These are phyloP conservation scores for Fennellomyces sp. DNA, from an alignment of 371 early-diverging fungal genomes.

Conservation along the genomic window DNA sequence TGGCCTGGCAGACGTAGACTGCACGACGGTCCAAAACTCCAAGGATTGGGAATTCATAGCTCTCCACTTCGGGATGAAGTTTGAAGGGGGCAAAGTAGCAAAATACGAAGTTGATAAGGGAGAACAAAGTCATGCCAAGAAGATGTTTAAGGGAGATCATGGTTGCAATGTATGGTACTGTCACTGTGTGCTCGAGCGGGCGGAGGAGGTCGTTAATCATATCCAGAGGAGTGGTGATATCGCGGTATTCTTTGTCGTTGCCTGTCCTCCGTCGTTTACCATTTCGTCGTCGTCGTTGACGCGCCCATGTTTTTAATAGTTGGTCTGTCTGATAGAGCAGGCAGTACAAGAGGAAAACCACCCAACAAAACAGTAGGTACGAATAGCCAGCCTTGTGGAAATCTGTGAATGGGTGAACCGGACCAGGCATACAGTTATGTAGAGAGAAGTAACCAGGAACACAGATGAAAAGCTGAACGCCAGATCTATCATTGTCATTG, in stretches of 20 bases:
- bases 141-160: conserved; percentile 45
- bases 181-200: conserved; percentile 24
- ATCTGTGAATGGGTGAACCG: conserved; percentile 8
- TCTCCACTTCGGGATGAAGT: conserved; percentile 11
- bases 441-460: neutral
- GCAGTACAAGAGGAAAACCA: conserved; percentile 35
- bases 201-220: conserved; percentile 5
- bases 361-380: conserved; percentile 44
- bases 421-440: neutral
- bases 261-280: neutral
- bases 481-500: too few species aligned
- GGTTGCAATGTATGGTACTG: conserved; percentile 40
- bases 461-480: too few species aligned
- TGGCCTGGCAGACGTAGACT: conserved; percentile 42
- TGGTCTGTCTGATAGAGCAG: conserved; percentile 35
- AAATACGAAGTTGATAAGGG: conserved; percentile 32
- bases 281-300: conserved; percentile 16
- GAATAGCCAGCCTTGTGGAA: conserved; percentile 25
- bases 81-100: conserved; percentile 33
- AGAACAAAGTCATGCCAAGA: conserved; percentile 28
- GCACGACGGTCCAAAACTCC: conserved; percentile 41
- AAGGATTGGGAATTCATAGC: conserved; percentile 10
- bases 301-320: conserved; percentile 20
- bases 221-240: neutral
- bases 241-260: neutral